Percentiles rank a stretch among this genome's conserved stretches.
Conservation (phyloP, 108 stramenopile genomes). For the Nitzschia sp. region DNA sequence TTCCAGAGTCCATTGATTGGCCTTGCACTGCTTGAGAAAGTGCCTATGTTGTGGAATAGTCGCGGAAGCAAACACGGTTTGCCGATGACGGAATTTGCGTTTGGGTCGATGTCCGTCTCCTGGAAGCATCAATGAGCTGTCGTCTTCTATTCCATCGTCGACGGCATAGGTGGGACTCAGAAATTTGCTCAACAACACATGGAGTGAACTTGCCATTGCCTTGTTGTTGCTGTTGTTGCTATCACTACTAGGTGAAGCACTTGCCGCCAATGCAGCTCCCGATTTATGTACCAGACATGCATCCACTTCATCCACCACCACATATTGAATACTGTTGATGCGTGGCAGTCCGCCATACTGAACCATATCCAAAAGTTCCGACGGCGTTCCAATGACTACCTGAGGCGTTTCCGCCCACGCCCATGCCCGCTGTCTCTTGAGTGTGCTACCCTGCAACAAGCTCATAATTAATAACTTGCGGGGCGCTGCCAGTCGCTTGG, state of each 20-base stretch:
- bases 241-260: background rate
- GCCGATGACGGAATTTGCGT: conserved; percentile 50
- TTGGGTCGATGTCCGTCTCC: conserved; percentile 13
- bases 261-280: conserved; percentile 12
- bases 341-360: conserved; percentile 68
- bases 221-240: conserved; percentile 3
- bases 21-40: conserved; percentile 82
- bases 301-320: conserved; percentile 95
- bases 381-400: conserved; percentile 87
- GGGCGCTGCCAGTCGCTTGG: conserved; percentile 56
- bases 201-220: conserved; percentile 56
- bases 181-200: conserved; percentile 77
- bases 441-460: conserved; percentile 86
- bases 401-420: conserved; percentile 93
- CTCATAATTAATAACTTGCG: conserved; percentile 89
- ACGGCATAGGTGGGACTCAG: conserved; percentile 78
- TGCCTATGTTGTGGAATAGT: conserved; percentile 93
- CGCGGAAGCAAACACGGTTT: conserved; percentile 94
- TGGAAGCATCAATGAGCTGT: conserved; percentile 22
- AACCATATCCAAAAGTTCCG: conserved; percentile 77
- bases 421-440: conserved; percentile 87
- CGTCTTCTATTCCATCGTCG: conserved; percentile 37
- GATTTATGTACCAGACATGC: conserved; percentile 70
- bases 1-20: conserved; percentile 87
- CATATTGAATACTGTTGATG: conserved; percentile 69